These are phyloP conservation scores for Lanmaoa rubissima DNA, from an alignment of 768 basidiomycete genomes.

Conservation along the genomic window DNA sequence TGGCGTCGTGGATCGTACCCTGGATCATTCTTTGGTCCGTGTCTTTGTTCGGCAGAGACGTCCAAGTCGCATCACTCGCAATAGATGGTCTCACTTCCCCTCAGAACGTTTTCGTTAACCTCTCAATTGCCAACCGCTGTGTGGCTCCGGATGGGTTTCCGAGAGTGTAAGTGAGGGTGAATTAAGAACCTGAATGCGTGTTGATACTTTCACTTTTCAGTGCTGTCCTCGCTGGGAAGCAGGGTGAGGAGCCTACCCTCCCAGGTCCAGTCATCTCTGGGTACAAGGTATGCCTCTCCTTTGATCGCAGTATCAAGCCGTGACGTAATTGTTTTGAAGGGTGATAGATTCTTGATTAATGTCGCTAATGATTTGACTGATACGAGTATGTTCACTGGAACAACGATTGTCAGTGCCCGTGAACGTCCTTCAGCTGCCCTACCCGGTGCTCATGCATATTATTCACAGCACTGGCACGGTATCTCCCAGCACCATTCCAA, in stretches of 20 bases:
- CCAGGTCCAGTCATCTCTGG: constrained; percentile 42
- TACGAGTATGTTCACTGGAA: constrained; percentile 18
- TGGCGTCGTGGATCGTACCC: neutral
- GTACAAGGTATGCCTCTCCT: constrained; percentile 28
- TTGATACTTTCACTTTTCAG: constrained; percentile 10
- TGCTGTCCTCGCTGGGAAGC: constrained; percentile 37
- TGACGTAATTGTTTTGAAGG: constrained; percentile 4
- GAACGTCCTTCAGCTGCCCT: neutral
- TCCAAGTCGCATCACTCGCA: neutral
- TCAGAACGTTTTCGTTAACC: neutral
- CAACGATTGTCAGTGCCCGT: constrained; percentile 21
- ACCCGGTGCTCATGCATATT: neutral
- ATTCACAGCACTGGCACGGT: constrained; percentile 30
- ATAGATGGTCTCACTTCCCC: neutral
- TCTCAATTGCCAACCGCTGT: constrained; percentile 4
- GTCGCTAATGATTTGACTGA: constrained; percentile 19
- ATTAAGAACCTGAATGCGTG: neutral
- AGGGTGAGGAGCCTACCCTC: constrained; percentile 23
- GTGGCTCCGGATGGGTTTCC: constrained; percentile 14
- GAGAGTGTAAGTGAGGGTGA: constrained; percentile 1
- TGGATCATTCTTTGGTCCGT: neutral
- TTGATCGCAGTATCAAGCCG: neutral
- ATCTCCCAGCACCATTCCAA: constrained; percentile 23
- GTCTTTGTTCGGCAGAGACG: neutral
- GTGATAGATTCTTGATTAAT: constrained; percentile 19